Base-by-base conservation (phyloP, 345 rosid genomes). In the Citrus sinensis region DNA sequence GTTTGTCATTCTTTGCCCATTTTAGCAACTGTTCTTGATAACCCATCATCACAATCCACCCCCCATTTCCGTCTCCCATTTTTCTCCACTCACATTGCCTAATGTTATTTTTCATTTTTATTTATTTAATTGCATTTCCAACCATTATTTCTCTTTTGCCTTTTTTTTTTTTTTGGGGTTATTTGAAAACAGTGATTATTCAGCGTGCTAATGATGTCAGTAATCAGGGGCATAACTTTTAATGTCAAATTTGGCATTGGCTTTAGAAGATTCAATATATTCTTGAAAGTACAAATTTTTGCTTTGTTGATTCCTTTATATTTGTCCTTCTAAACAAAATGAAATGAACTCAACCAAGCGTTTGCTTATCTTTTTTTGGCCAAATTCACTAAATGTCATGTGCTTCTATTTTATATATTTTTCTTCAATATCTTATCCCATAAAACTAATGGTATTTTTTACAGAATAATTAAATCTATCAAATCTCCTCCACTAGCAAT, bases 221-320 rank as follows among this genome's bases (percentile, higher is more conserved):
- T 46, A 3, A 5, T 29, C 22, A 13, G 51, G 4, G n/a, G 37
- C 62, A 51, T 59, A 17, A 6, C 5, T 2, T 56, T 30, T 14
- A 46, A 3, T 40, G 54, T 67, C 34, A 74, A 61, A 24, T 17
- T 7, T 61, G 68, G 27, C 58, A 74, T 39, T 74, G 58, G 25
- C 59, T 61, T 61, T 74, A 74, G 68, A 74, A 74, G 58, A 74
- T 74, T 61, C 59, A 10, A 46, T 46, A 46, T 40, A 25, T 61
- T 74, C 67, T 74, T 74, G 30, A 39, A 2, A 46, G 27, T 27
- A 37, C 25, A 9, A 39, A 40, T 13, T 61, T 62, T 37, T 61
- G 39, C 27, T 30, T 2, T 56, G 6, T 22, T 35, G 35, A 73
- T 37, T 58, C 67, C 2, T 39, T 19, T 4, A 1, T 60, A 22